Evolutionary conservation across 2,329 filamentous ascomycete species (phyloP).

Genomic region (Helminthosporium solani): DNA sequence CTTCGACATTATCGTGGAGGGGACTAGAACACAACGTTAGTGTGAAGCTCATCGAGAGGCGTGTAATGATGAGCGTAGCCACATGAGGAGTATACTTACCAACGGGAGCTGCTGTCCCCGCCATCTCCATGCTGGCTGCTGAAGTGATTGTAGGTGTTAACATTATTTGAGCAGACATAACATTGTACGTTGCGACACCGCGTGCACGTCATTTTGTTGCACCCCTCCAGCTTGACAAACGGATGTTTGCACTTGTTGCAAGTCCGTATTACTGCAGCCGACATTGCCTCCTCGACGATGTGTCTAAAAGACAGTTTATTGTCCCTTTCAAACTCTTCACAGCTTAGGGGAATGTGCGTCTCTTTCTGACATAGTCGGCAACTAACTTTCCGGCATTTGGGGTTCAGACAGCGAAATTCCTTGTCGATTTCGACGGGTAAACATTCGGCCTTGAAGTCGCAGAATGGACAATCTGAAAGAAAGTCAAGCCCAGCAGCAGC

Average conservation of each 20-base stretch:
- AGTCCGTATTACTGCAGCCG: constrained; percentile 70
- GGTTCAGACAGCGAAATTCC: constrained; percentile 71
- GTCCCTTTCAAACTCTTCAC: constrained; percentile 64
- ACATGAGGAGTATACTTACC: too few species aligned
- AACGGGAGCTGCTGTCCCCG: constrained; percentile 34
- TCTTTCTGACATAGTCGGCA: constrained; percentile 62
- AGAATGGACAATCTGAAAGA: constrained; percentile 77
- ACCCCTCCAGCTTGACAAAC: constrained; percentile 76
- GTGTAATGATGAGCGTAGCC: too few species aligned
- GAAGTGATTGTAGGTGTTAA: constrained; percentile 71
- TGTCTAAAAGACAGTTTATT: constrained; percentile 63
- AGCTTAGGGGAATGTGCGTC: constrained; percentile 72
- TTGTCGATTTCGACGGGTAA: constrained; percentile 65
- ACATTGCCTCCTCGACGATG: constrained; percentile 81
- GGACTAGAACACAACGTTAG: too few species aligned
- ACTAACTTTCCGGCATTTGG: constrained; percentile 59
- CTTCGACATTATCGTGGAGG: constrained; percentile 63
- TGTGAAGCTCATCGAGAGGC: too few species aligned
- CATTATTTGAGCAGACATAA: constrained; percentile 69
- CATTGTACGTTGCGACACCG: constrained; percentile 59
- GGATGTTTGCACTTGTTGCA: constrained; percentile 73
- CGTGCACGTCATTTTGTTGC: constrained; percentile 79
- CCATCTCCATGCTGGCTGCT: constrained; percentile 46
- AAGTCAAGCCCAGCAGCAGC: constrained; percentile 69
- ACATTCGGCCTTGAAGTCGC: constrained; percentile 75